A percentile compares a stretch with the other conserved stretches of the same genome.
Evolutionary conservation across 768 basidiomycete species (phyloP).

Genomic region (Melanogaster broomeanus): DNA sequence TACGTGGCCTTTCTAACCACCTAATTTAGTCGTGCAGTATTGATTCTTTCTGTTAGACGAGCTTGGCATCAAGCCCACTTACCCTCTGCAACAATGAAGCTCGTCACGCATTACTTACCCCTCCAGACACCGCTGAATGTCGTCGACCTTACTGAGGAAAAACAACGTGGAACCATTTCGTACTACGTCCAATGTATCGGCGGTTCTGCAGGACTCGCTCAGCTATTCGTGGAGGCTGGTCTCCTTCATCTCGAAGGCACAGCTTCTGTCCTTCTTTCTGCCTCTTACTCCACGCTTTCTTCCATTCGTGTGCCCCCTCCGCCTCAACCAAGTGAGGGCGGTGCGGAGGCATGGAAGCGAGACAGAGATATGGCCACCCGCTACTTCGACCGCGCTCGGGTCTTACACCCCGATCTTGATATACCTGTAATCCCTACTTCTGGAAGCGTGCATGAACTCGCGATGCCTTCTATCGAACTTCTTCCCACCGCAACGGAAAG

Average conservation of each 20-base stretch:
- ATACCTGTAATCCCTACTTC: conserved; percentile 61
- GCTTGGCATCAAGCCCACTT: conserved; percentile 80
- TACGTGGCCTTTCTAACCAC: conserved; percentile 36
- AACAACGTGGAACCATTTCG: conserved; percentile 49
- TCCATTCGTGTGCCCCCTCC: conserved; percentile 69
- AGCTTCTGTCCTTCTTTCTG: conserved; percentile 67
- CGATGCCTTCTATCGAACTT: conserved; percentile 71
- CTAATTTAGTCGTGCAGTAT: conserved; percentile 2
- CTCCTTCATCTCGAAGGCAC: conserved; percentile 81
- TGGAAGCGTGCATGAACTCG: conserved; percentile 43
- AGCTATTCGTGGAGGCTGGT: conserved; percentile 77
- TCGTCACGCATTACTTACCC: conserved; percentile 73
- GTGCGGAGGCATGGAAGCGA: conserved; percentile 71
- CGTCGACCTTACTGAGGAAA: conserved; percentile 36
- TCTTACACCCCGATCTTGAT: conserved; percentile 62
- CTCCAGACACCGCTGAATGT: conserved; percentile 45
- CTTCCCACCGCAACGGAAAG: conserved; percentile 28
- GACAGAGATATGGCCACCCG: conserved; percentile 71
- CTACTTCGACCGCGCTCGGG: conserved; percentile 72
- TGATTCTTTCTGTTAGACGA: conserved; percentile 47
- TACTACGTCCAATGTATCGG: conserved; percentile 73
- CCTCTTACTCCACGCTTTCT: conserved; percentile 75
- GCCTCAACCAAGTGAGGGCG: conserved; percentile 52
- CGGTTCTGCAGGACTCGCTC: conserved; percentile 65
- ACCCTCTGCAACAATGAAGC: conserved; percentile 75